A percentile compares a stretch with the other conserved stretches of the same genome.
These are phyloP conservation scores for Kluyveromyces wickerhamii DNA, from an alignment of 805 yeast species.

Conservation along the genomic window DNA sequence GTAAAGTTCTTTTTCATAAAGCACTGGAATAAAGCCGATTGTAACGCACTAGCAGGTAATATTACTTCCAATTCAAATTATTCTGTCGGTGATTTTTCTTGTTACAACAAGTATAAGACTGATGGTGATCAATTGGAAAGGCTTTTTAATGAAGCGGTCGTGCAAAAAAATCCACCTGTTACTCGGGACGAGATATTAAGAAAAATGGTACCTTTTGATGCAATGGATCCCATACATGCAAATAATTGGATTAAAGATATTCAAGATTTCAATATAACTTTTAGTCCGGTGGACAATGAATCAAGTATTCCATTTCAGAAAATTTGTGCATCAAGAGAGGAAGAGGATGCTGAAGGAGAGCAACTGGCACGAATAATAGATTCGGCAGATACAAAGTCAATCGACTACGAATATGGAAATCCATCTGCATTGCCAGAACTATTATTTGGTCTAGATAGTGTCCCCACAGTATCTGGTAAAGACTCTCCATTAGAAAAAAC, in stretches of 20 bases:
- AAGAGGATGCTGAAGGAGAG: no score
- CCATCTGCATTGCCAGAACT: slow-evolving; percentile 4
- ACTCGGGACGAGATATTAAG: background rate
- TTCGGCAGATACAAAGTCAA: background rate
- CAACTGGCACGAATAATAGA: no score
- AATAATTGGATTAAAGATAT: slow-evolving; percentile 1
- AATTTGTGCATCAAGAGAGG: no score
- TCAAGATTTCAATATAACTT: slow-evolving; percentile 1
- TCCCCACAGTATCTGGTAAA: background rate
- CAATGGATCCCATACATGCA: background rate
- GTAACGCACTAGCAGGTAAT: no score
- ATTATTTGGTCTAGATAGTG: background rate
- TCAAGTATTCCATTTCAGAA: no score
- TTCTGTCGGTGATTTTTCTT: background rate
- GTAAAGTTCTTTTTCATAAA: background rate
- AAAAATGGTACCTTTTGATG: slow-evolving; percentile 1
- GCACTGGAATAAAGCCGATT: background rate
- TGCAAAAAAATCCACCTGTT: background rate
- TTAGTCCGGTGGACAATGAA: slow-evolving; percentile 1
- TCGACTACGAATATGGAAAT: slow-evolving; percentile 1
- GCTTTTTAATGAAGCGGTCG: background rate
- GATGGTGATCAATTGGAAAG: slow-evolving; percentile 2
- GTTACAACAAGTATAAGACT: slow-evolving; percentile 2
- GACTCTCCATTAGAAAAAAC: background rate
- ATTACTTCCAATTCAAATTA: background rate